Base-by-base conservation (phyloP, 305 asterid species). In the Rubia tinctorum region DNA sequence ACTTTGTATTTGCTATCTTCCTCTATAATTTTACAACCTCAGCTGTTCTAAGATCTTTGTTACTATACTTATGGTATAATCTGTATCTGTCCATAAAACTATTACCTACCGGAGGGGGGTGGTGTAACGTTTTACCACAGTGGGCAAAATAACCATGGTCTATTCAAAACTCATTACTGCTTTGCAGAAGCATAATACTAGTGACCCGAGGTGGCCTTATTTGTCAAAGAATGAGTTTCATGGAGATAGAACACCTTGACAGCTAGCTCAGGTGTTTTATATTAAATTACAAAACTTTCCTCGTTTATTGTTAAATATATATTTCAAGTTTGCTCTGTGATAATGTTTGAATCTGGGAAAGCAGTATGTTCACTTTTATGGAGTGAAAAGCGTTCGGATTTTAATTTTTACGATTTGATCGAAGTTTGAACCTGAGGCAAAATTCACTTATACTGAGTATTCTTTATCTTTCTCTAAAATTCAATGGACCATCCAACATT, bases 131-230 rank as follows among this genome's bases (percentile, higher is more conserved):
- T 30, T 30, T 3, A 30, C 34, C 34, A 30, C 3, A 30, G 34
- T 30, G 34, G 34, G 34, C 34, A 30, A 43, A 43, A 43, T 43
- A 43, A 7, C 11, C 10, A 43, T 6, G 11, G 45, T 43, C 10
- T 43, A 43, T 43, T 43, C 30, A 64, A 87, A 87, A 82, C 96
- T 93, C 53, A 75, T 88, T 55, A 85, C 94, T 71, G 91, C 98
- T 67, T 96, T 91, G 71, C 80, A 85, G 66, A 88, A 88, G 70
- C 74, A 80, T 66, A 30, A 30, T 30, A 30, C 34, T 30, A 96
- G 97, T 69, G 97, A 91, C 67, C 82, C 85, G 49, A 88, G 79
- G 81, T 91, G 96, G 98, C 87, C 86, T 71, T 78, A 72, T 82
- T 86, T 91, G 68, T 86, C 87, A 71, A 85, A 83, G 84, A 86